phyloP scores from a whole-genome alignment of 2,329 filamentous ascomycete genomes.

The Alternaria ventricosa region DNA sequence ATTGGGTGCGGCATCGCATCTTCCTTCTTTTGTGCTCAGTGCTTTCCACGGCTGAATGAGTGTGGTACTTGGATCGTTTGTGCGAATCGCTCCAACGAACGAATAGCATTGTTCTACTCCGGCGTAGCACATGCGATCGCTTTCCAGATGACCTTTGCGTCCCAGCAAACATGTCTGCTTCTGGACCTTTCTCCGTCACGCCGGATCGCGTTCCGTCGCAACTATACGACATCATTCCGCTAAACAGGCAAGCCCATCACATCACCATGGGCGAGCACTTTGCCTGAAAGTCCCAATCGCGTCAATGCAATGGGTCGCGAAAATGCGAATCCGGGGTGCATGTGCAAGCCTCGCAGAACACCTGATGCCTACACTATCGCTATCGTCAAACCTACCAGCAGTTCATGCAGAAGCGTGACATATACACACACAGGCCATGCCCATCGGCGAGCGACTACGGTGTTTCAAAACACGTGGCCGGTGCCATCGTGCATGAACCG shows the following conservation, averaged over 20 bases:
- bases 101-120: background rate
- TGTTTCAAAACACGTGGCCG: slow-evolving; percentile 18
- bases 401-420: slow-evolving; percentile 10
- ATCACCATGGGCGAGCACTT: background rate
- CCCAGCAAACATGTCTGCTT: slow-evolving; percentile 7
- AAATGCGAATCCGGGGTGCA: background rate
- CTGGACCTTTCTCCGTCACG: slow-evolving; percentile 1
- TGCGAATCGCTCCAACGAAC: slow-evolving; percentile 4
- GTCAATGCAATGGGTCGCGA: background rate
- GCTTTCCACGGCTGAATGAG: slow-evolving; percentile 6
- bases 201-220: background rate
- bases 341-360: background rate
- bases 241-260: background rate
- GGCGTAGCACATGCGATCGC: background rate
- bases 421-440: background rate
- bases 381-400: slow-evolving; percentile 1
- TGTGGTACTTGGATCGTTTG: background rate
- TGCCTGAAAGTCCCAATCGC: background rate
- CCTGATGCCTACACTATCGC: background rate
- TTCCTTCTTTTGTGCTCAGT: background rate
- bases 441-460: background rate
- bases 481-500: slow-evolving; percentile 14
- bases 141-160: slow-evolving; percentile 7
- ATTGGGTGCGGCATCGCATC: slow-evolving; percentile 1
- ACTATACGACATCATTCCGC: background rate